Conservation (phyloP, 345 rosid genomes). For the Anastatica hierochuntica region DNA sequence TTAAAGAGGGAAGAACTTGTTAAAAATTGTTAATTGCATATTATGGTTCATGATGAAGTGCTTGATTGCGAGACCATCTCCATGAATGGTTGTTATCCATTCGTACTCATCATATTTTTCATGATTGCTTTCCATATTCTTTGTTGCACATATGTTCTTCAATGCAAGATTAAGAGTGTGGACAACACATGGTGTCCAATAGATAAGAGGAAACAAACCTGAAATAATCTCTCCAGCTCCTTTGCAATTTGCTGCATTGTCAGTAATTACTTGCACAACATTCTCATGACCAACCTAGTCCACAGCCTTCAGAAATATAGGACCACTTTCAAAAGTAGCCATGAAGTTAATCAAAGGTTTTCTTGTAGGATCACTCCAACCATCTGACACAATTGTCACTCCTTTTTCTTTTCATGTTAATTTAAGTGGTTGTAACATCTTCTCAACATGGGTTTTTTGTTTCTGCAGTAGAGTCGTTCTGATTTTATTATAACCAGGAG, state of each 20-base stretch:
- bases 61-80: not conserved
- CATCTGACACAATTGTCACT: not conserved
- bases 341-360: not conserved
- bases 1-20: not conserved
- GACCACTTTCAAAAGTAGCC: not conserved
- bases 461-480: not conserved
- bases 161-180: not conserved
- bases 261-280: not conserved
- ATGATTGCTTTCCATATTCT: not conserved
- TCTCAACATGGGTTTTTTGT: not conserved
- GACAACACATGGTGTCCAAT: not conserved
- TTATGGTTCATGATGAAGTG: too few relatives aligned
- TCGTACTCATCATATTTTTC: not conserved
- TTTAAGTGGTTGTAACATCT: not conserved
- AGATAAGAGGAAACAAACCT: not conserved
- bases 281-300: not conserved
- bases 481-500: not conserved
- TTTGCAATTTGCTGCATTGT: not conserved
- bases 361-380: not conserved
- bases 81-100: not conserved
- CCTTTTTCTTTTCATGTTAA: too few relatives aligned
- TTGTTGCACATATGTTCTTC: not conserved
- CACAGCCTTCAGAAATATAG: not conserved
- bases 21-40: not conserved
- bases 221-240: not conserved